Percentiles rank a stretch among this genome's conserved stretches.
Evolutionary conservation across 2,329 filamentous ascomycete genomes (phyloP).

Genomic region (Metarhizium brunneum): DNA sequence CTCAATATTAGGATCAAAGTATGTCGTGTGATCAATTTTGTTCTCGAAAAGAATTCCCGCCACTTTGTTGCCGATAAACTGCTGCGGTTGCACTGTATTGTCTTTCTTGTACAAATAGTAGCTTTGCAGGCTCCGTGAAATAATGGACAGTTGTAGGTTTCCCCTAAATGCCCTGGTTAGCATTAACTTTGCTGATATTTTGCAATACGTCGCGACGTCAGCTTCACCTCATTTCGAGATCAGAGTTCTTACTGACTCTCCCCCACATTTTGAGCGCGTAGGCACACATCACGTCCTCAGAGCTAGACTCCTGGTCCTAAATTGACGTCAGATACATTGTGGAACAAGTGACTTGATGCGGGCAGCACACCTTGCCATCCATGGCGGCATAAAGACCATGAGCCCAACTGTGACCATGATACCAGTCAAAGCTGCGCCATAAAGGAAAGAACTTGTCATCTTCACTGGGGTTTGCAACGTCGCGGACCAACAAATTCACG

Average conservation of each 20-base stretch:
- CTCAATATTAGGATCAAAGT: conserved; percentile 67
- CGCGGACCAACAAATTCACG: conserved; percentile 76
- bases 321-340: neutral
- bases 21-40: conserved; percentile 88
- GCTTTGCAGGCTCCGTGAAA: conserved; percentile 60
- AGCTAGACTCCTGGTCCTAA: conserved; percentile 71
- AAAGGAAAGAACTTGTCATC: conserved; percentile 71
- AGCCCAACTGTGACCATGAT: conserved; percentile 89
- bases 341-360: too few species aligned
- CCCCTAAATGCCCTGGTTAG: conserved; percentile 33
- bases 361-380: conserved; percentile 55
- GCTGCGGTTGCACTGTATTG: conserved; percentile 61
- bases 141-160: conserved; percentile 75
- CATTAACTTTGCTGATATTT: conserved; percentile 2
- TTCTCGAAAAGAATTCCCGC: conserved; percentile 78
- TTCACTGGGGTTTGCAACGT: conserved; percentile 66
- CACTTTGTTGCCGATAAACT: conserved; percentile 75
- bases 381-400: conserved; percentile 62
- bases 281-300: conserved; percentile 79
- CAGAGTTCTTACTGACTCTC: conserved; percentile 59
- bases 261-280: conserved; percentile 97
- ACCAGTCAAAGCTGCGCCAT: conserved; percentile 85
- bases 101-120: conserved; percentile 73
- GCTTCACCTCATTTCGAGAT: conserved; percentile 62
- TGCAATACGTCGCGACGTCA: neutral